Conservation (phyloP, 306 rosid genomes). For the Cucumis hystrix region DNA sequence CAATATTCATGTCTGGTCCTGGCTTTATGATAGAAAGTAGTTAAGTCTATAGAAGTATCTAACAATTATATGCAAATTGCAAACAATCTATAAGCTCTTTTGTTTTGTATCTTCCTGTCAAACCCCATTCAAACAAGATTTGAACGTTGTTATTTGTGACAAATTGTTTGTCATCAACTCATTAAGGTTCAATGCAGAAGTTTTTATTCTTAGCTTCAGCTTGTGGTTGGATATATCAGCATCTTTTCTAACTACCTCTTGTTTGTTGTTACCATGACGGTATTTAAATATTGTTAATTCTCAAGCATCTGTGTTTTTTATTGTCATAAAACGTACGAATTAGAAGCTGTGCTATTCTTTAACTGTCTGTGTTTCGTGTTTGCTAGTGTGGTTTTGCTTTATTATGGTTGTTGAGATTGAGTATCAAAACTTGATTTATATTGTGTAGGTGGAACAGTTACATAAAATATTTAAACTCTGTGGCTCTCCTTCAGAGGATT, state of each 20-base stretch:
- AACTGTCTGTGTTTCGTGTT: neutral
- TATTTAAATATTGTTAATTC: neutral
- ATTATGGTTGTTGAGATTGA: conserved; percentile 6
- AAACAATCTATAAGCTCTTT: neutral
- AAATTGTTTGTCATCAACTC: neutral
- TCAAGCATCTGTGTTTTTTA: neutral
- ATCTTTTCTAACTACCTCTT: neutral
- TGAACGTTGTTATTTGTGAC: neutral
- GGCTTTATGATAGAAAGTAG: neutral
- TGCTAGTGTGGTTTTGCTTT: neutral
- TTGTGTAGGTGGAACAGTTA: conserved; percentile 72
- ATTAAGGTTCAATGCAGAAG: neutral
- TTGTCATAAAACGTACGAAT: neutral
- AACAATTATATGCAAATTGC: neutral
- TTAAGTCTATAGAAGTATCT: neutral
- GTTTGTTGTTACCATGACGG: neutral
- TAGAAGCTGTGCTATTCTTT: neutral
- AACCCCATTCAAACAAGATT: neutral
- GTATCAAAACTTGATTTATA: conserved; percentile 10
- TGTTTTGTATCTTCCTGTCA: neutral
- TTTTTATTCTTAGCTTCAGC: neutral
- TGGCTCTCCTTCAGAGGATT: conserved; percentile 87
- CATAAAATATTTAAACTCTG: conserved; percentile 92
- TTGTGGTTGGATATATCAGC: neutral
- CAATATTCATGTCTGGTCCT: neutral